A percentile compares a stretch with the other conserved stretches of the same genome.
phyloP scores from a whole-genome alignment of 768 basidiomycete genomes.

The Cystofilobasidium bisporidii region DNA sequence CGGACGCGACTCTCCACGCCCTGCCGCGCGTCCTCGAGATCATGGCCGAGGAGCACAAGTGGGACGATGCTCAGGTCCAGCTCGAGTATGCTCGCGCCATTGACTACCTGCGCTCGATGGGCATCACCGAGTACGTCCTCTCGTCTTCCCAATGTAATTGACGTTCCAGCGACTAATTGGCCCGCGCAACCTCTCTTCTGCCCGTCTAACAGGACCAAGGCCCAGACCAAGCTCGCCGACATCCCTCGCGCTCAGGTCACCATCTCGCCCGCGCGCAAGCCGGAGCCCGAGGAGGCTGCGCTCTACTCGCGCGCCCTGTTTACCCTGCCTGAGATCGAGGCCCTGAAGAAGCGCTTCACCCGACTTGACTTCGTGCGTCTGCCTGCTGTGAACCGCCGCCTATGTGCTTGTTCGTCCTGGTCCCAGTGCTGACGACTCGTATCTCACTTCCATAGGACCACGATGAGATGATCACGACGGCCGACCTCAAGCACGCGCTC shows the following conservation, averaged over 20 bases:
- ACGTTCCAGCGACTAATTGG: too few relatives aligned
- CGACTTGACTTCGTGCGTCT: slow-evolving; percentile 35
- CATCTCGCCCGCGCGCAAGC: slow-evolving; percentile 34
- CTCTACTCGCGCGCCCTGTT: slow-evolving; percentile 50
- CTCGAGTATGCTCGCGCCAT: slow-evolving; percentile 19
- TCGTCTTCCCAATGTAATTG: too few relatives aligned
- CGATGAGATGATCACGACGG: slow-evolving; percentile 32
- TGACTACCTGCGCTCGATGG: slow-evolving; percentile 24
- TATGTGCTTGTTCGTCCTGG: not conserved
- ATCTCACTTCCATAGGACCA: slow-evolving; percentile 26
- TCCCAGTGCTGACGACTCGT: not conserved
- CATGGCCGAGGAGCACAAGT: slow-evolving; percentile 75
- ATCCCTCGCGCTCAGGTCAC: slow-evolving; percentile 30
- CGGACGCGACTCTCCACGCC: slow-evolving; percentile 67
- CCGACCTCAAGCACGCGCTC: slow-evolving; percentile 41
- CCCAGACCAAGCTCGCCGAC: slow-evolving; percentile 36
- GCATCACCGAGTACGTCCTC: slow-evolving; percentile 19
- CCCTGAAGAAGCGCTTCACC: slow-evolving; percentile 40
- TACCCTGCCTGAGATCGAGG: slow-evolving; percentile 48
- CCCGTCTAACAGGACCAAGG: slow-evolving; percentile 10
- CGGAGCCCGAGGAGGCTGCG: slow-evolving; percentile 34
- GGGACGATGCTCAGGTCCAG: slow-evolving; percentile 45
- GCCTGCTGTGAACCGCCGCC: not conserved
- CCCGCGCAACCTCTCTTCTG: too few relatives aligned
- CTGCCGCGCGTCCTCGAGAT: slow-evolving; percentile 83